Percentiles rank a stretch among this genome's conserved stretches.
Evolutionary conservation across 2,329 filamentous ascomycete species (phyloP).

Genomic region (Akanthomyces muscarius): DNA sequence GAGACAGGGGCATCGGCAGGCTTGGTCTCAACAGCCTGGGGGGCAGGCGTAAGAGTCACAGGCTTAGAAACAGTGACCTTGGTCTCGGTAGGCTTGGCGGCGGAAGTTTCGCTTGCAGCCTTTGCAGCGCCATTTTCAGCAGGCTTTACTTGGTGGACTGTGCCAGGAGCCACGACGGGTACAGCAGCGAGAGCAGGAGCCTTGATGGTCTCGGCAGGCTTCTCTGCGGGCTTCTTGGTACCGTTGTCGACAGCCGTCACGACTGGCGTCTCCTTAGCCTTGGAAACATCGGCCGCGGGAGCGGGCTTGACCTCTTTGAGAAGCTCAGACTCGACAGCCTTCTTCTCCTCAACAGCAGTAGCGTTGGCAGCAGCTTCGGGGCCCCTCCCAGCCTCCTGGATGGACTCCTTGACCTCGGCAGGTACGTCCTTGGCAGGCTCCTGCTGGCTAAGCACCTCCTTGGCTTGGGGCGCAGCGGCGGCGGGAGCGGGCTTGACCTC

Average conservation of each 20-base stretch:
- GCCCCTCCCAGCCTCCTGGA: slow-evolving; percentile 52
- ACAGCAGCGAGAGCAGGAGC: slow-evolving; percentile 20
- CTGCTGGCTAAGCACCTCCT: slow-evolving; percentile 25
- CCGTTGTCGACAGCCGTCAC: slow-evolving; percentile 11
- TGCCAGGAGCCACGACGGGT: slow-evolving; percentile 20
- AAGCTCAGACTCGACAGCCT: slow-evolving; percentile 68
- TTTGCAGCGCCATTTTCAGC: slow-evolving; percentile 12
- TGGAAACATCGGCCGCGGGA: slow-evolving; percentile 26
- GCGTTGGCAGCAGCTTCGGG: slow-evolving; percentile 70
- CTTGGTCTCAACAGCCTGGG: slow-evolving; percentile 20
- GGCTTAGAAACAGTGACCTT: slow-evolving; percentile 21
- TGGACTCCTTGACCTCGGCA: slow-evolving; percentile 53
- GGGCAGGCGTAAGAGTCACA: slow-evolving; percentile 13
- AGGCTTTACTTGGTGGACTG: background rate
- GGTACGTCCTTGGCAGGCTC: slow-evolving; percentile 50
- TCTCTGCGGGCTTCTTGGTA: slow-evolving; percentile 7
- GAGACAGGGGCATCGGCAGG: slow-evolving; percentile 11
- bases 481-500: slow-evolving; percentile 49
- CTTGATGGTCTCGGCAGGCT: slow-evolving; percentile 11
- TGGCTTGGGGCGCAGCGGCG: slow-evolving; percentile 19
- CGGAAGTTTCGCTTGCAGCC: slow-evolving; percentile 18
- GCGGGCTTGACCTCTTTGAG: slow-evolving; percentile 56
- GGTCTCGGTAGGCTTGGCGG: slow-evolving; percentile 17
- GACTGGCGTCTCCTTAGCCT: slow-evolving; percentile 19
- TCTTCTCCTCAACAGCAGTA: slow-evolving; percentile 70